Percentiles rank a stretch among this genome's conserved stretches.
These are phyloP conservation scores for Lasiodiplodia citricola DNA, from an alignment of 2,329 filamentous ascomycete genomes.

Conservation along the genomic window DNA sequence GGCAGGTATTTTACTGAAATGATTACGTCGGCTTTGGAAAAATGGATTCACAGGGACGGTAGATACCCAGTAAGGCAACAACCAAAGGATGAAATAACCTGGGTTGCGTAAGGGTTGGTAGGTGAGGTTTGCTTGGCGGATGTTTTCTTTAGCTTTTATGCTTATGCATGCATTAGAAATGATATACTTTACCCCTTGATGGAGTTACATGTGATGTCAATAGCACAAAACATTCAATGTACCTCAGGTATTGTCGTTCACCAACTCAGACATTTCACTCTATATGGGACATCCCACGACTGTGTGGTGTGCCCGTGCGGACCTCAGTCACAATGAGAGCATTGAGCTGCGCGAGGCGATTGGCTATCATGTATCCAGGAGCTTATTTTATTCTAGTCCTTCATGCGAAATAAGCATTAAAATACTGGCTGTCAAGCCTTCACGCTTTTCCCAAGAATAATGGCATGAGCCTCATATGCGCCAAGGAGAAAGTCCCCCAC, in stretches of 20 bases:
- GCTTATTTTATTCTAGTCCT: not conserved
- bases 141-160: not conserved
- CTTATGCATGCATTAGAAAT: slow-evolving; percentile 1
- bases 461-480: not conserved
- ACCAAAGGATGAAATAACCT: not conserved
- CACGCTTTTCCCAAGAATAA: not conserved
- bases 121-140: not conserved
- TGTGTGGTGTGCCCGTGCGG: not conserved
- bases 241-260: no score
- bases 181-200: not conserved
- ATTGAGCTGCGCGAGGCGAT: not conserved
- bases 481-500: not conserved
- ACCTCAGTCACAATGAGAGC: not conserved
- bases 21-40: not conserved
- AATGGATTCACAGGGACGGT: not conserved
- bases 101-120: not conserved
- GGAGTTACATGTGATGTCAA: not conserved
- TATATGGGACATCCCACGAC: not conserved
- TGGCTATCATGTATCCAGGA: not conserved
- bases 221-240: no score
- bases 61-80: slow-evolving; percentile 3
- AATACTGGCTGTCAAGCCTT: not conserved
- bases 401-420: not conserved
- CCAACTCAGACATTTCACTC: no score
- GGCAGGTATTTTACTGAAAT: not conserved